Percentiles rank a stretch among this genome's conserved stretches.
phyloP scores from a whole-genome alignment of 768 basidiomycete species.

The Sporobolomyces roseus region DNA sequence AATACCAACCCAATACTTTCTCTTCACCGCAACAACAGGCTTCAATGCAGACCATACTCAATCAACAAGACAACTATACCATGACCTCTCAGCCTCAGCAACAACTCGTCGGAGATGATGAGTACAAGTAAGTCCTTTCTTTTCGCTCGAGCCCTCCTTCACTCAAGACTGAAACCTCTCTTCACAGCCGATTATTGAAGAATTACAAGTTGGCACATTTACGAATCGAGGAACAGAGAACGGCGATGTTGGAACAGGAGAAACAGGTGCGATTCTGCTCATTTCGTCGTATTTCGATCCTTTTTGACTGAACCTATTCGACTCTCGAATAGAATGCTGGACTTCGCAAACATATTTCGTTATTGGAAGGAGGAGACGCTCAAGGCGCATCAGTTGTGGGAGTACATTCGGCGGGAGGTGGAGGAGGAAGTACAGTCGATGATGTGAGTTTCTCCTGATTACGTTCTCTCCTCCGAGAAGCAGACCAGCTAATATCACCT shows the following conservation, averaged over 20 bases:
- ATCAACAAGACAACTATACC: slow-evolving; percentile 23
- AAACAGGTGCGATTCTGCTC: slow-evolving; percentile 37
- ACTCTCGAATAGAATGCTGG: slow-evolving; percentile 76
- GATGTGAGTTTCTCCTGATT: slow-evolving; percentile 54
- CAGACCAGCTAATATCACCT: neutral
- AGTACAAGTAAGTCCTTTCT: slow-evolving; percentile 35
- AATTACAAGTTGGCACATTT: slow-evolving; percentile 40
- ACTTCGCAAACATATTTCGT: slow-evolving; percentile 64
- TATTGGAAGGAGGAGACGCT: slow-evolving; percentile 64
- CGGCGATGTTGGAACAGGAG: slow-evolving; percentile 38
- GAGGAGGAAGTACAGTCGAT: slow-evolving; percentile 36
- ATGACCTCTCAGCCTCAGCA: slow-evolving; percentile 3
- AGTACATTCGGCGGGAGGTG: slow-evolving; percentile 32
- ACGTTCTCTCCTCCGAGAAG: neutral
- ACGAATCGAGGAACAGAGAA: slow-evolving; percentile 33
- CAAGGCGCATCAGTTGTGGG: slow-evolving; percentile 32
- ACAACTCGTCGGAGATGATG: slow-evolving; percentile 37
- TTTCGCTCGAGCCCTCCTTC: neutral
- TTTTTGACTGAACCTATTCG: no score
- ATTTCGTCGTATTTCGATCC: no score
- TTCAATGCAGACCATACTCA: slow-evolving; percentile 11
- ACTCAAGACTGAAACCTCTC: neutral
- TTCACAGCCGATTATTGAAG: slow-evolving; percentile 34
- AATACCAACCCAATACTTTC: neutral
- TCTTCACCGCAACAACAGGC: neutral